phyloP scores from a whole-genome alignment of 1,284 basidiomycete genomes.

The Exsudoporus floridanus region DNA sequence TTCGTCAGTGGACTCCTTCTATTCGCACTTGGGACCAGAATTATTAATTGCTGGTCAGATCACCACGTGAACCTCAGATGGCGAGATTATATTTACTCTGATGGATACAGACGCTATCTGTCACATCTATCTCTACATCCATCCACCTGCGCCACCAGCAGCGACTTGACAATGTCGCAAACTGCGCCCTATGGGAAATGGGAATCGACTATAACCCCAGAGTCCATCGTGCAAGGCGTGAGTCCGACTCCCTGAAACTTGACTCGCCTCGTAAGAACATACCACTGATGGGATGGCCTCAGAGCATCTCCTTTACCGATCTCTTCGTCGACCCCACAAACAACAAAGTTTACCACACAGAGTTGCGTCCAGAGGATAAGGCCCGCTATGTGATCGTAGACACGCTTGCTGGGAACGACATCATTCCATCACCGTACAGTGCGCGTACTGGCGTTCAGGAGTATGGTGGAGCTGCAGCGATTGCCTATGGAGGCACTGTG shows the following conservation, averaged over 20 bases:
- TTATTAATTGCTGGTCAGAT: neutral
- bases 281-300: neutral
- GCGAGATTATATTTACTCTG: neutral
- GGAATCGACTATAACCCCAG: conserved; percentile 57
- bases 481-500: conserved; percentile 31
- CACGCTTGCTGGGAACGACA: conserved; percentile 26
- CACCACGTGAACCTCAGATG: neutral
- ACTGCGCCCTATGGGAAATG: conserved; percentile 59
- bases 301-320: conserved; percentile 33
- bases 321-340: conserved; percentile 38
- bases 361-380: conserved; percentile 42
- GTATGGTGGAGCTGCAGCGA: conserved; percentile 41
- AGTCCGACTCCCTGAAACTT: neutral
- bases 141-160: neutral
- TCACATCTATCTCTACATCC: too few species aligned
- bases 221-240: conserved; percentile 53
- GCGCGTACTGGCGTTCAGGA: conserved; percentile 41
- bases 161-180: conserved; percentile 15
- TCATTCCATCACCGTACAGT: conserved; percentile 36
- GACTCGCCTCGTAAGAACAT: neutral
- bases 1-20: too few species aligned
- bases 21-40: too few species aligned
- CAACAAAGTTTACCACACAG: conserved; percentile 38
- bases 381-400: conserved; percentile 32
- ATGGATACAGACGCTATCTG: neutral